A percentile compares a stretch with the other conserved stretches of the same genome.
Evolutionary conservation across 345 rosid species (phyloP).

Genomic region (Hirschfeldia incana): DNA sequence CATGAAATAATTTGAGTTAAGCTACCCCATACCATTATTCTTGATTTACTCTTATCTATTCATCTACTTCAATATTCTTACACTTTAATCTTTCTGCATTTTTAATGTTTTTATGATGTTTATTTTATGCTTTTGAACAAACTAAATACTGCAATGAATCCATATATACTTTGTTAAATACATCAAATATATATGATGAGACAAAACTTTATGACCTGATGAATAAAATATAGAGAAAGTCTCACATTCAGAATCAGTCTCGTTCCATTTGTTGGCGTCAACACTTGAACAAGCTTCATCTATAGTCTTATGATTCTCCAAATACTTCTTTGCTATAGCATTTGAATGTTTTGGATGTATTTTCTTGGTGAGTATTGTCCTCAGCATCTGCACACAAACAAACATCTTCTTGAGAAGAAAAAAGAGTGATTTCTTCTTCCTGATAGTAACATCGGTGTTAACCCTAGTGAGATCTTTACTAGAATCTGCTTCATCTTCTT

Average conservation of each 20-base stretch:
- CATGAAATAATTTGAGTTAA: conserved; percentile 28
- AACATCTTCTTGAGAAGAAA: conserved; percentile 70
- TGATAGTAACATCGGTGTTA: conserved; percentile 24
- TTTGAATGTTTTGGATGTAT: conserved; percentile 59
- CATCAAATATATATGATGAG: neutral
- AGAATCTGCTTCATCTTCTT: conserved; percentile 1
- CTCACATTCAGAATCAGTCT: conserved; percentile 91
- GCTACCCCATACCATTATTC: conserved; percentile 1
- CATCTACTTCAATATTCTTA: conserved; percentile 9
- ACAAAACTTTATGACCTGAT: too few relatives aligned
- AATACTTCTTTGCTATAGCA: conserved; percentile 40
- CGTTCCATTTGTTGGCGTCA: conserved; percentile 69
- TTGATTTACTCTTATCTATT: neutral
- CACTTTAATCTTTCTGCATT: conserved; percentile 21
- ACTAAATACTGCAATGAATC: conserved; percentile 27
- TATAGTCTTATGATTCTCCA: conserved; percentile 38
- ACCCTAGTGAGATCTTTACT: conserved; percentile 25
- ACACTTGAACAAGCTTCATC: conserved; percentile 44
- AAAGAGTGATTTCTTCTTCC: conserved; percentile 52
- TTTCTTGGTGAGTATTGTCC: conserved; percentile 68
- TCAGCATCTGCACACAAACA: conserved; percentile 59
- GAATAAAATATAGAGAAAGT: neutral
- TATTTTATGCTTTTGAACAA: conserved; percentile 30
- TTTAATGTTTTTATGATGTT: conserved; percentile 11
- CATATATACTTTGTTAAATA: conserved; percentile 9